Evolutionary conservation across 495 filamentous ascomycete species (phyloP).

Genomic region (Astrocystis sublimbata): DNA sequence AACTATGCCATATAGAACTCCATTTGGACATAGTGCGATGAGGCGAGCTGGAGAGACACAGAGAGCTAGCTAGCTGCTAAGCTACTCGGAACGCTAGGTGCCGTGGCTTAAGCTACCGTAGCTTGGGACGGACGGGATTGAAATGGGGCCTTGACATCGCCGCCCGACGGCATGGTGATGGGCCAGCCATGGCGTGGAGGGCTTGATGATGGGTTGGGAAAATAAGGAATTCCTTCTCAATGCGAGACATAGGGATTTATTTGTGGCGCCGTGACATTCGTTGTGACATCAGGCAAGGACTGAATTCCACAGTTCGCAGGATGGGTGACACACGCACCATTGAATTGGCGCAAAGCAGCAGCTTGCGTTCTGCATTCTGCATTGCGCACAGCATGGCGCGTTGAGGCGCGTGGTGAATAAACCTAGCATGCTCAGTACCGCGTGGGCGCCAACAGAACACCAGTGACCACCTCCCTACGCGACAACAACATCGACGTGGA

Average conservation of each 20-base stretch:
- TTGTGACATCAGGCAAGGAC: conserved; percentile 13
- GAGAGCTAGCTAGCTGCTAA: neutral
- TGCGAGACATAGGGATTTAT: conserved; percentile 6
- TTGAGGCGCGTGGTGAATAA: neutral
- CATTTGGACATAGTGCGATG: neutral
- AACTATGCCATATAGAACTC: neutral
- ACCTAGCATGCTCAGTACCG: neutral
- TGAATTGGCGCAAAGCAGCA: conserved; percentile 7
- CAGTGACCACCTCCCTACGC: neutral
- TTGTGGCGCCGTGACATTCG: neutral
- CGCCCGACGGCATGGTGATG: conserved; percentile 11
- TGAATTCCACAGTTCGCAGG: conserved; percentile 10
- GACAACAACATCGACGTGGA: neutral
- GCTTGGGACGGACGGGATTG: neutral
- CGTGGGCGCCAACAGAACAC: neutral
- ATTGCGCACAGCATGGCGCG: conserved; percentile 11
- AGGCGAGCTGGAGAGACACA: neutral
- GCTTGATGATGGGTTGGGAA: neutral
- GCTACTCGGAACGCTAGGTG: neutral
- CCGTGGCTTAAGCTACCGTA: neutral
- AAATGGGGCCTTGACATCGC: neutral
- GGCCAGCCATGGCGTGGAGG: neutral
- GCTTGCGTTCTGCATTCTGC: neutral
- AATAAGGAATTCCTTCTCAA: conserved; percentile 7
- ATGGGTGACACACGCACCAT: neutral